A percentile compares a stretch with the other conserved stretches of the same genome.
Evolutionary conservation across 176 grass and related monocot species (phyloP).

Genomic region (Coix lacrymajobi): DNA sequence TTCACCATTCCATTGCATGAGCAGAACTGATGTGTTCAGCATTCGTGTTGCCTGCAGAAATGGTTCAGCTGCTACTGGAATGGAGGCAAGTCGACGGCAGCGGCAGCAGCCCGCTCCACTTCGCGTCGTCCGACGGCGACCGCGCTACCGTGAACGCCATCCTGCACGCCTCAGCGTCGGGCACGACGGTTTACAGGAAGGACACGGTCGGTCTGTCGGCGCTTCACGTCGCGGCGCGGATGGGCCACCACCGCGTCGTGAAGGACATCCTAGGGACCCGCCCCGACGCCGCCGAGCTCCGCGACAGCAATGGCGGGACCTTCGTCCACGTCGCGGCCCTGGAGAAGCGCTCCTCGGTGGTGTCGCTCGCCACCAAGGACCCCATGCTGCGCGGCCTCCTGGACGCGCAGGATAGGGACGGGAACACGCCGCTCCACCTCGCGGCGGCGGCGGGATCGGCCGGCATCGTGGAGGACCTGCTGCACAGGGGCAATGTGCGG

Average conservation of each 20-base stretch:
- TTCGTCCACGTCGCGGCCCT: conserved; percentile 17
- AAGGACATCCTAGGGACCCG: not conserved
- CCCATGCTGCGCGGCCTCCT: not conserved
- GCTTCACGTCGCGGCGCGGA: conserved; percentile 7
- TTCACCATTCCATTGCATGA: too few species aligned
- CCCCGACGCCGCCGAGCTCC: not conserved
- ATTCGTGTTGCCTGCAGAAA: not conserved
- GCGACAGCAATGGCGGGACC: not conserved
- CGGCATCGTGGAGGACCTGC: not conserved
- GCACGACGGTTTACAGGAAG: not conserved
- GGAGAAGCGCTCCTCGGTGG: not conserved
- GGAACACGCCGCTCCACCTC: conserved; percentile 28
- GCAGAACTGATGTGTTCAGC: too few species aligned
- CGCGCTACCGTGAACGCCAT: not conserved
- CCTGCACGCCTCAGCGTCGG: not conserved
- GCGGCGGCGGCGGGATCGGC: not conserved
- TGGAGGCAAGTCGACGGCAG: not conserved
- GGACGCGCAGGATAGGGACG: not conserved
- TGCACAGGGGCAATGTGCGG: not conserved
- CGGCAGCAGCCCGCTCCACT: conserved; percentile 18
- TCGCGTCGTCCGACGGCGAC: conserved; percentile 7
- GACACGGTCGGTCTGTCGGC: not conserved
- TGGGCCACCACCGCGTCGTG: not conserved
- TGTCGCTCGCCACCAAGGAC: not conserved
- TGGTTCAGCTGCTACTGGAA: not conserved